Evolutionary conservation across 768 basidiomycete species (phyloP).

Genomic region (Russula vinacea): DNA sequence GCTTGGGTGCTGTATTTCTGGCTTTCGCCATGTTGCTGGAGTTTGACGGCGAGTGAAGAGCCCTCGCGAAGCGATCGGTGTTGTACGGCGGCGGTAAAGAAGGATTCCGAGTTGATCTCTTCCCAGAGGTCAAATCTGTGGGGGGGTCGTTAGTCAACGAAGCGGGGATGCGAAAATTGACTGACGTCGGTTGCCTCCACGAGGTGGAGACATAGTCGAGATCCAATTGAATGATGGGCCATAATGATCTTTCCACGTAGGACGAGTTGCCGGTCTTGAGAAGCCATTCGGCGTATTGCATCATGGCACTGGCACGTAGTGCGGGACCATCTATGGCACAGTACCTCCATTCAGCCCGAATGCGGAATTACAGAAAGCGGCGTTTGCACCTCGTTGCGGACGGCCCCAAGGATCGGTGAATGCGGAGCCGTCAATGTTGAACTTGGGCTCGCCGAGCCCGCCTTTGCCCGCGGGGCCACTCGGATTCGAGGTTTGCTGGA

Average conservation of each 20-base stretch:
- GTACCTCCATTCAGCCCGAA: not conserved
- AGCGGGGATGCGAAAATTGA: not conserved
- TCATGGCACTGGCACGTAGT: not conserved
- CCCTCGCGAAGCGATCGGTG: conserved; percentile 39
- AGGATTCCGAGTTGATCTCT: conserved; percentile 50
- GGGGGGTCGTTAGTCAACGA: not conserved
- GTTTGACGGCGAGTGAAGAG: conserved; percentile 52
- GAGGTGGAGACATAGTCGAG: not conserved
- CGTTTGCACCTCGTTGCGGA: not conserved
- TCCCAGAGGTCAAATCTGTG: conserved; percentile 60
- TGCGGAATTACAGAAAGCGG: not conserved
- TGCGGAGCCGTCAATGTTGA: not conserved
- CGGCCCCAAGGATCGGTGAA: not conserved
- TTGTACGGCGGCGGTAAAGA: not conserved
- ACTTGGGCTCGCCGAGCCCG: conserved; percentile 1
- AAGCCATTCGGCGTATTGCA: not conserved
- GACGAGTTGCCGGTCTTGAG: not conserved
- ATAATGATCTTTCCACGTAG: not conserved
- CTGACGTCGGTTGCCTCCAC: not conserved
- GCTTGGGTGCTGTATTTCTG: conserved; percentile 49
- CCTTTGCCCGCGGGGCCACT: not conserved
- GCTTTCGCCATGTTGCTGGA: conserved; percentile 47
- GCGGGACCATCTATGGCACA: not conserved
- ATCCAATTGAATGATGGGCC: not conserved
- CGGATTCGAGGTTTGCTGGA: not conserved